Conservation (phyloP, 306 rosid genomes). For the Trichosanthes truncata region DNA sequence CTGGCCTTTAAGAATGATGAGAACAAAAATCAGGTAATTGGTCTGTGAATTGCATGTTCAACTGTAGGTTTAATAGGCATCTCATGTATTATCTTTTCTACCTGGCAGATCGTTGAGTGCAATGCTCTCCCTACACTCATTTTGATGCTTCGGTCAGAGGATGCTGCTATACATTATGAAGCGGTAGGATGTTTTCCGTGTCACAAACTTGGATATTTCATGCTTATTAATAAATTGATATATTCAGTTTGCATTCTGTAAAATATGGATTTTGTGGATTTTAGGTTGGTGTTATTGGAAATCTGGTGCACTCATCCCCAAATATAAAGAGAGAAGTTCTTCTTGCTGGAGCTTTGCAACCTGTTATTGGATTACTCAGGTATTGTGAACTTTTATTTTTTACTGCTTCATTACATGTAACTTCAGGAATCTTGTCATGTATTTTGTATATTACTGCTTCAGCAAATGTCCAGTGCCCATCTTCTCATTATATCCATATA, state of each 20-base stretch:
- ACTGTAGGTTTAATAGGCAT: slow-evolving; percentile 9
- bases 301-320: slow-evolving; percentile 94
- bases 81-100: slow-evolving; percentile 10
- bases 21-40: slow-evolving; percentile 83
- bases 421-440: neutral
- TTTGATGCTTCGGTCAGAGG: slow-evolving; percentile 90
- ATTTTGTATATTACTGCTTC: neutral
- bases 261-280: slow-evolving; percentile 25
- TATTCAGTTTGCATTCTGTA: slow-evolving; percentile 13
- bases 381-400: slow-evolving; percentile 12
- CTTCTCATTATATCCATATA: neutral
- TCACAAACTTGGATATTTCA: slow-evolving; percentile 12
- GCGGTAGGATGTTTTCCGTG: slow-evolving; percentile 48
- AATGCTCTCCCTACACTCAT: slow-evolving; percentile 98
- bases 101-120: slow-evolving; percentile 91
- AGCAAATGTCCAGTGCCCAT: neutral
- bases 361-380: slow-evolving; percentile 96
- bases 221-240: neutral
- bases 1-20: slow-evolving; percentile 92
- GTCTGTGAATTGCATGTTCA: slow-evolving; percentile 9
- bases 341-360: slow-evolving; percentile 92
- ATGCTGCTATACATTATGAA: slow-evolving; percentile 94
- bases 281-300: slow-evolving; percentile 98
- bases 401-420: neutral
- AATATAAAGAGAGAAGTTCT: slow-evolving; percentile 94